phyloP scores from a whole-genome alignment of 208 protist species.

The Acanthamoeba sp. region DNA sequence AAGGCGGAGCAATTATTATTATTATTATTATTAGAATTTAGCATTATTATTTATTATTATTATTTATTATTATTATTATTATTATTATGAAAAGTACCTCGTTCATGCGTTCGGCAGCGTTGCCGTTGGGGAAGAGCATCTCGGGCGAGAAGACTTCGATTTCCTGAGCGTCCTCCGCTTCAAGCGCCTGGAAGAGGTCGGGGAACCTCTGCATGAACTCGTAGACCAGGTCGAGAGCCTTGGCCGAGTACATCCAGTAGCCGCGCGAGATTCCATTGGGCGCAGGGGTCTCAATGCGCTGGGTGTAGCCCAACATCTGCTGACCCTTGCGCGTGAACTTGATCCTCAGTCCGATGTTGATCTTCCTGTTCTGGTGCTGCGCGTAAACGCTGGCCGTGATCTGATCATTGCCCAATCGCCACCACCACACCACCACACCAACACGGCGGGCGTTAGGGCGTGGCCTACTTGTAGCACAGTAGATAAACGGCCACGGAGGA shows the following conservation, averaged over 20 bases:
- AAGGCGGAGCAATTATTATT: too few relatives aligned
- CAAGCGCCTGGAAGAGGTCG: conserved; percentile 68
- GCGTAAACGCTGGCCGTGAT: conserved; percentile 69
- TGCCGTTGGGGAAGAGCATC: conserved; percentile 36
- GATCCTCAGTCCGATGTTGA: conserved; percentile 72
- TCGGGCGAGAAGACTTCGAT: conserved; percentile 71
- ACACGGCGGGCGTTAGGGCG: too few relatives aligned
- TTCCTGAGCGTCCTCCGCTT: conserved; percentile 58
- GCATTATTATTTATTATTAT: too few relatives aligned
- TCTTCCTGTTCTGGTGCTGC: conserved; percentile 65
- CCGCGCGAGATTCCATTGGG: background rate
- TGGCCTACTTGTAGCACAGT: too few relatives aligned
- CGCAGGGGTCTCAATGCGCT: conserved; percentile 32
- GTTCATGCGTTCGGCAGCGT: background rate
- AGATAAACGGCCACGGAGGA: too few relatives aligned
- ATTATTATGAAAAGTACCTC: too few relatives aligned
- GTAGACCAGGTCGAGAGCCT: conserved; percentile 49
- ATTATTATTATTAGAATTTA: too few relatives aligned
- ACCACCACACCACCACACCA: too few relatives aligned
- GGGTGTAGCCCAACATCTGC: conserved; percentile 64
- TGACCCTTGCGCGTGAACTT: conserved; percentile 71
- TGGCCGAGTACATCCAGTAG: conserved; percentile 66
- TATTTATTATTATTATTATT: too few relatives aligned
- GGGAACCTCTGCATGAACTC: conserved; percentile 78
- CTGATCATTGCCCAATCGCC: background rate